Base-by-base conservation (phyloP, 2,329 filamentous ascomycete genomes). In the Scytalidium sp. region DNA sequence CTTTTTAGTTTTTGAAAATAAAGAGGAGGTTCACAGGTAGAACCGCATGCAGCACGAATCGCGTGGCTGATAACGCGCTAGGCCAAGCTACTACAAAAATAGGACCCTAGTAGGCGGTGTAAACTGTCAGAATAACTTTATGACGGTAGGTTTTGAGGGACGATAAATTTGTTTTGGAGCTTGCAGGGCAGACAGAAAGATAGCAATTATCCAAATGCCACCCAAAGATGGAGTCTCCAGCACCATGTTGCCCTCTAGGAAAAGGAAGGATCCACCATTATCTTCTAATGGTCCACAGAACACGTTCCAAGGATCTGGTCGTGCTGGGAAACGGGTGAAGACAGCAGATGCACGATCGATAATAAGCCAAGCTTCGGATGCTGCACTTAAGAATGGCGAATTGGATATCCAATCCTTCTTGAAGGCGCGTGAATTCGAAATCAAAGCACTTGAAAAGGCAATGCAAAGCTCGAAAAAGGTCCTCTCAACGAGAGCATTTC, bases 371-470 rank as follows among this genome's bases (percentile, higher is more conserved):
- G 68, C 70, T 2, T 62, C 68, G 8, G 70, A 71, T 20, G 60
- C 63, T 32, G 63, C 64, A 3, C 55, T 72, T 20, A 74, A 72
- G 45, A 83, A 87, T 69, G 94, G 93, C 64, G 86, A 95, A 64
- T 78, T 99, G 52, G 87, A 97, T 64, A 79, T 97, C 46, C 83
- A 88, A 58, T 82, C 86, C 22, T 99, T 97, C 62, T 79, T 97
- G 58, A 84, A 84, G 58, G 85, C 90, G 10, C 87, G 92, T 52
- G 86, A 96, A 64, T 96, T 89, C 62, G 93, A 97, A 72, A 95
- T 99, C 60, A 82, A 81, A 50, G 87, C 92, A 1, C 74, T 97
- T 43, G 88, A 96, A 65, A 78, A 85, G 62, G 90, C 88, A 52
- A 94, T 97, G 79, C 78, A 80, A 48, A 83, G 81, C 29, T 87